Conservation (phyloP, 75 land plant species). For the Ceratopteris richardii region DNA sequence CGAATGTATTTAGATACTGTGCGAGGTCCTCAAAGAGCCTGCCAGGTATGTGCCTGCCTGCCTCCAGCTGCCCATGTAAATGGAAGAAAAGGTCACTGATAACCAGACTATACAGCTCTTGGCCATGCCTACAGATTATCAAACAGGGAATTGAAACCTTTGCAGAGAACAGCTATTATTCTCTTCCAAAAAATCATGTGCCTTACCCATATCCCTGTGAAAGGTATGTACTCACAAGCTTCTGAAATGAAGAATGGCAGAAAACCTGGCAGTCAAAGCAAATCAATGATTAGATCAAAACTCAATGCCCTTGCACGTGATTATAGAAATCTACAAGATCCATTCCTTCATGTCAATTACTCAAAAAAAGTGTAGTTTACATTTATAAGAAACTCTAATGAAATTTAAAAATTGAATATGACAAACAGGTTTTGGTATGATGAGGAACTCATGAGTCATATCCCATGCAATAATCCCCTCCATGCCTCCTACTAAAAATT, state of each 20-base stretch:
- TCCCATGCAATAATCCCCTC: too few relatives aligned
- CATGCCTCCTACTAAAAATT: too few relatives aligned
- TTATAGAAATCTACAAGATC: too few relatives aligned
- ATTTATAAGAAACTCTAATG: too few relatives aligned
- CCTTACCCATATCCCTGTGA: slow-evolving; percentile 62
- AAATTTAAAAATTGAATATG: too few relatives aligned
- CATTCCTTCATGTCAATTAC: too few relatives aligned
- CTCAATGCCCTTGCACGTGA: too few relatives aligned
- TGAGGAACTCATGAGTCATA: too few relatives aligned
- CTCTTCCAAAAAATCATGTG: neutral
- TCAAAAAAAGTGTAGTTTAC: too few relatives aligned
- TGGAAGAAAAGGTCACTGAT: slow-evolving; percentile 75
- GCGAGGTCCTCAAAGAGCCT: slow-evolving; percentile 69
- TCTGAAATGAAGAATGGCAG: slow-evolving; percentile 49
- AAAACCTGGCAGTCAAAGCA: slow-evolving; percentile 36
- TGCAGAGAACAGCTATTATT: neutral
- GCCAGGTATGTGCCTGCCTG: slow-evolving; percentile 50
- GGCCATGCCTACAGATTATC: slow-evolving; percentile 36
- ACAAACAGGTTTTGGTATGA: too few relatives aligned
- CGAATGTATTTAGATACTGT: slow-evolving; percentile 30
- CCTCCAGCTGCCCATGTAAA: slow-evolving; percentile 71
- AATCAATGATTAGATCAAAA: too few relatives aligned
- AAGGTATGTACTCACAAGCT: slow-evolving; percentile 44
- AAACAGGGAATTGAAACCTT: neutral
- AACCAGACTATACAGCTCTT: slow-evolving; percentile 36